A percentile compares a stretch with the other conserved stretches of the same genome.
Evolutionary conservation across 2,329 filamentous ascomycete species (phyloP).

Genomic region (Beauveria medogensis): DNA sequence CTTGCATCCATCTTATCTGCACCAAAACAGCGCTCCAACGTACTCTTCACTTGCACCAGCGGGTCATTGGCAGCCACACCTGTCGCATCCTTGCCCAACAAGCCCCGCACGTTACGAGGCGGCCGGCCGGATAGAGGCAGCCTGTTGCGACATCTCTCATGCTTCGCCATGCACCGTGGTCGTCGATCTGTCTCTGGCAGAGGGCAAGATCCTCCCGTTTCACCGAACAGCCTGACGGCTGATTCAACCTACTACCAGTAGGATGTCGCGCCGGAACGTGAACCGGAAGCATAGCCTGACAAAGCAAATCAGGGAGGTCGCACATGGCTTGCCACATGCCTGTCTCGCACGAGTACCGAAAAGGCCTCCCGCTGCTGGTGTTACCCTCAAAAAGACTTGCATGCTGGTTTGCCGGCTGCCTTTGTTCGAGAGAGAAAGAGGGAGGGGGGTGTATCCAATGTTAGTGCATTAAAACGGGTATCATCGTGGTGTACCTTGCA

Average conservation of each 20-base stretch:
- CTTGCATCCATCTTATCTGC: neutral
- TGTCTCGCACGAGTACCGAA: neutral
- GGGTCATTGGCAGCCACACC: constrained; percentile 3
- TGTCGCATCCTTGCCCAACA: neutral
- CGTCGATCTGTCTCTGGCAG: constrained; percentile 4
- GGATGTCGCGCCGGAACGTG: neutral
- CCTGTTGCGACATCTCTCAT: neutral
- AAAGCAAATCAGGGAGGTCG: neutral
- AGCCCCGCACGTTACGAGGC: constrained; percentile 1
- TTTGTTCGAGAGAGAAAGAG: neutral
- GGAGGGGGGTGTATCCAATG: neutral
- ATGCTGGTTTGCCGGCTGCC: neutral
- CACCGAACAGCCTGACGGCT: constrained; percentile 1
- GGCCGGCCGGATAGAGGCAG: neutral
- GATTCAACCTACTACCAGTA: neutral
- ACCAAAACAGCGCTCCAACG: neutral
- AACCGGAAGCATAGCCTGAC: neutral
- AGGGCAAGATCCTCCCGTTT: constrained; percentile 6
- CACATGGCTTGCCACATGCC: neutral
- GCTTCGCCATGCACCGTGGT: neutral
- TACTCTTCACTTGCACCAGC: neutral
- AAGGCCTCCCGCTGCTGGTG: neutral
- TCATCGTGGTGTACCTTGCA: constrained; percentile 9
- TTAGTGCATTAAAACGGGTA: neutral
- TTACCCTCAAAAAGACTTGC: neutral